phyloP scores from a whole-genome alignment of 306 rosid species.

The Urtica urens region DNA sequence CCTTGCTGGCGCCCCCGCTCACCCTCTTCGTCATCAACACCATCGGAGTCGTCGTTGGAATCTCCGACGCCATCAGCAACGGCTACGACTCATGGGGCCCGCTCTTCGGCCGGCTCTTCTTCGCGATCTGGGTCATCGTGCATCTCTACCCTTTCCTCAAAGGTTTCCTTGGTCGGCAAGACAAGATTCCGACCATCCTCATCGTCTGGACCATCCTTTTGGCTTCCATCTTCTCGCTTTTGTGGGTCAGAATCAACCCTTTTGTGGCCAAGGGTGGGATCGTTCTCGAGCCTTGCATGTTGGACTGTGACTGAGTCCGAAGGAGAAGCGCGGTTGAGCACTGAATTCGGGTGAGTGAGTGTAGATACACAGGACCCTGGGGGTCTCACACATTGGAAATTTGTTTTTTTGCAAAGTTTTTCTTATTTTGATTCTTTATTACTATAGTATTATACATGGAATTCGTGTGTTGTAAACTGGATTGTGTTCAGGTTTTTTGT shows the following conservation, averaged over 20 bases:
- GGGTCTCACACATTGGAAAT: slow-evolving; percentile 22
- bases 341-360: slow-evolving; percentile 20
- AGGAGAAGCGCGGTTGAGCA: slow-evolving; percentile 12
- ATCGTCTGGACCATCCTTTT: slow-evolving; percentile 84
- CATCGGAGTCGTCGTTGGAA: slow-evolving; percentile 69
- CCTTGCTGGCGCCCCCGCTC: slow-evolving; percentile 70
- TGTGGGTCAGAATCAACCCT: slow-evolving; percentile 90
- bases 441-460: slow-evolving; percentile 18
- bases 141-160: slow-evolving; percentile 96
- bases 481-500: slow-evolving; percentile 20
- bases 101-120: slow-evolving; percentile 65
- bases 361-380: slow-evolving; percentile 34
- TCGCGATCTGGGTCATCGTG: slow-evolving; percentile 84
- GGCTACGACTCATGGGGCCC: slow-evolving; percentile 99
- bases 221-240: slow-evolving; percentile 61
- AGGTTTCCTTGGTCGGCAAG: slow-evolving; percentile 81
- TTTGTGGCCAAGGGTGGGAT: slow-evolving; percentile 48
- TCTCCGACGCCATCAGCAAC: slow-evolving; percentile 82
- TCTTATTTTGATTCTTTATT: slow-evolving; percentile 23
- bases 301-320: slow-evolving; percentile 50
- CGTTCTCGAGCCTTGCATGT: slow-evolving; percentile 68
- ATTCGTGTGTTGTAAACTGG: slow-evolving; percentile 9
- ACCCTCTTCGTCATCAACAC: slow-evolving; percentile 68
- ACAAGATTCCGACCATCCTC: slow-evolving; percentile 75
- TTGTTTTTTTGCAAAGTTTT: slow-evolving; percentile 25